Evolutionary conservation across 305 asterid genomes (phyloP).

Genomic region (Salvia sclarea): DNA sequence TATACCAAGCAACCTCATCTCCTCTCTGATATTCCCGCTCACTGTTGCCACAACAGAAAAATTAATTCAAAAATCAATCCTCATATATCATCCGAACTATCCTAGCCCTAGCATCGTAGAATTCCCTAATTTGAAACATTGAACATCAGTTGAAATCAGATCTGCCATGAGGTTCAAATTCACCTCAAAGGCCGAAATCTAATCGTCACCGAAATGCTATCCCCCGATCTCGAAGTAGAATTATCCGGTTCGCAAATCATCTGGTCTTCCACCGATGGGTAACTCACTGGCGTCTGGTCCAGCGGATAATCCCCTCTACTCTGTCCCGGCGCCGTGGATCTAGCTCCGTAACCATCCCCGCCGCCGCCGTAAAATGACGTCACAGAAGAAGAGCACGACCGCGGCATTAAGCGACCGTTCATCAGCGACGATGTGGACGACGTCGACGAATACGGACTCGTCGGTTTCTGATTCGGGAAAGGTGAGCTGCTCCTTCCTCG

Average conservation of each 20-base stretch:
- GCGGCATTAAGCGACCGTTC: slow-evolving; percentile 67
- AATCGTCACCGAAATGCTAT: slow-evolving; percentile 89
- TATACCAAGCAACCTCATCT: slow-evolving; percentile 89
- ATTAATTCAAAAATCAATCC: slow-evolving; percentile 32
- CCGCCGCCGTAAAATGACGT: slow-evolving; percentile 59
- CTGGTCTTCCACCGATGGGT: slow-evolving; percentile 68
- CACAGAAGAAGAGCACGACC: slow-evolving; percentile 69
- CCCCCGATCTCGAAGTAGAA: slow-evolving; percentile 72
- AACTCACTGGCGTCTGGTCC: slow-evolving; percentile 60
- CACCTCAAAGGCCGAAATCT: slow-evolving; percentile 96
- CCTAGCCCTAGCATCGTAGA: slow-evolving; percentile 44
- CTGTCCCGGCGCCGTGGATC: slow-evolving; percentile 74
- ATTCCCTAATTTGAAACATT: slow-evolving; percentile 35
- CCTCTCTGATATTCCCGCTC: slow-evolving; percentile 95
- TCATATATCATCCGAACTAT: slow-evolving; percentile 32
- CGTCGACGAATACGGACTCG: slow-evolving; percentile 77
- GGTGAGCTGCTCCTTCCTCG: slow-evolving; percentile 91
- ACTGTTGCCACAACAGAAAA: slow-evolving; percentile 50
- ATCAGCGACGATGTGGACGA: slow-evolving; percentile 80
- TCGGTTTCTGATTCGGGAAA: slow-evolving; percentile 56
- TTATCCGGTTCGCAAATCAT: slow-evolving; percentile 62
- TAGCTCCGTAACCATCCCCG: slow-evolving; percentile 55
- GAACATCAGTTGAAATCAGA: slow-evolving; percentile 50
- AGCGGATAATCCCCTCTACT: slow-evolving; percentile 48
- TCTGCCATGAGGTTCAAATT: slow-evolving; percentile 40